Evolutionary conservation across 23 red algal genomes (phyloP), one percentile per base, ranked within the genome.

Genomic region (Gracilaria domingensis): DNA sequence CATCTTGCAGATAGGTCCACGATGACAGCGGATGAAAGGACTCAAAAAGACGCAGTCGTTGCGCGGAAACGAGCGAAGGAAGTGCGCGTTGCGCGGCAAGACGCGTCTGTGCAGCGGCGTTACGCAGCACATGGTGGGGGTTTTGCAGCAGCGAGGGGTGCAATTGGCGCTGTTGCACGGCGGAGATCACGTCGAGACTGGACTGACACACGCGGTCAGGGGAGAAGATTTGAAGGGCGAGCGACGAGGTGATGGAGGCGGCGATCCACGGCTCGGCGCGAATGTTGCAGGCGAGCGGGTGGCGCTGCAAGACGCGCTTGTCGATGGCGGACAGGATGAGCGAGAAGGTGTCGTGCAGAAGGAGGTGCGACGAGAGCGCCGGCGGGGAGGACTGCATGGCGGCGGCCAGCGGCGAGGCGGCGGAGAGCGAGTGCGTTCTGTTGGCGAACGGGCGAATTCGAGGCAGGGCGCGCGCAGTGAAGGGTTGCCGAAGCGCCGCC

Each of bases 231-330:
- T 73, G 67, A 4, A 73, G 34, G 5, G 28, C 38, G 2, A 23
- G 0, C 0, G 67, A 73, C 1, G 67, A 37, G 28, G 42, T 35
- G 14, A 73, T 73, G 17, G 67, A 73, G 12, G 33, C 35, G 21
- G 42, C 7, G 6, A 60, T 80, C 76, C 49, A 55, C 0, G 54
- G 35, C 25, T 60, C 36, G 11, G 76, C 76, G 76, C 76, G 54
- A 32, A 60, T 55, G 39, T 60, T 80, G 26, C 76, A 60, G 13
- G 47, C 49, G 76, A 58, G 76, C 17, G 42, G 17, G 38, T 73
- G 67, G 0, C 28, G 67, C 44, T 73, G 67, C 1, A 73, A 1
- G 34, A 73, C 67, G 20, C 67, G 67, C 38, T 73, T 73, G 18
- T 73, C 67, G 30, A 73, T 21, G 20, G 67, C 38, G 67, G 67